phyloP scores from a whole-genome alignment of 2,329 filamentous ascomycete genomes.

The Chaetomiaceae sp. region DNA sequence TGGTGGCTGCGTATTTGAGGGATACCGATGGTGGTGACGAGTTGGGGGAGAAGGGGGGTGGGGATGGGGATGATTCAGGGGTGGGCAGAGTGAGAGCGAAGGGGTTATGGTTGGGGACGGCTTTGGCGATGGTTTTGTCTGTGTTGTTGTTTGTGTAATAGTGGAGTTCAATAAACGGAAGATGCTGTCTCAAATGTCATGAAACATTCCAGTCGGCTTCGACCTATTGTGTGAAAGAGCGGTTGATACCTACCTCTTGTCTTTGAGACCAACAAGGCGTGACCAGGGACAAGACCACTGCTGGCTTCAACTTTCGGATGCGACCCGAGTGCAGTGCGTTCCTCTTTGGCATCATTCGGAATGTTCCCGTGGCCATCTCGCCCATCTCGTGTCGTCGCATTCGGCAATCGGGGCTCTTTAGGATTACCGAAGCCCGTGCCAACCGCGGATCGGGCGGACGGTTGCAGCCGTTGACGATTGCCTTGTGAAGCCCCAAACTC shows the following conservation, averaged over 20 bases:
- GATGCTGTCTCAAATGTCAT: too few species aligned
- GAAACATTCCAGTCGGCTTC: too few species aligned
- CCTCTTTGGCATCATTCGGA: background rate
- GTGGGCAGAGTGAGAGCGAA: background rate
- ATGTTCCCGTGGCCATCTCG: background rate
- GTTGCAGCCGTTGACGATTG: background rate
- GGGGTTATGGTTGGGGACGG: slow-evolving; percentile 2
- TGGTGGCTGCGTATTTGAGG: slow-evolving; percentile 30
- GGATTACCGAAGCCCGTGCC: background rate
- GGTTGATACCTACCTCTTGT: too few species aligned
- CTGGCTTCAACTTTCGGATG: too few species aligned
- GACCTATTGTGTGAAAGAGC: too few species aligned
- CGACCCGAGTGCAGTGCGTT: too few species aligned
- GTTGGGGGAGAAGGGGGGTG: background rate
- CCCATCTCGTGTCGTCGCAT: background rate
- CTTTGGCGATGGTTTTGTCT: background rate
- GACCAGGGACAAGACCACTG: too few species aligned
- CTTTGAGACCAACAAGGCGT: too few species aligned
- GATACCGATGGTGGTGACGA: slow-evolving; percentile 8
- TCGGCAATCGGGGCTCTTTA: background rate
- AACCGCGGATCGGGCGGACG: background rate
- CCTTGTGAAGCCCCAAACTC: background rate
- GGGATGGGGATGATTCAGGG: slow-evolving; percentile 1
- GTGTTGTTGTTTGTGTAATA: background rate
- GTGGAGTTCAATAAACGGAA: too few species aligned